Conservation (phyloP, 2,329 filamentous ascomycete genomes). For the Zalaria obscura region DNA sequence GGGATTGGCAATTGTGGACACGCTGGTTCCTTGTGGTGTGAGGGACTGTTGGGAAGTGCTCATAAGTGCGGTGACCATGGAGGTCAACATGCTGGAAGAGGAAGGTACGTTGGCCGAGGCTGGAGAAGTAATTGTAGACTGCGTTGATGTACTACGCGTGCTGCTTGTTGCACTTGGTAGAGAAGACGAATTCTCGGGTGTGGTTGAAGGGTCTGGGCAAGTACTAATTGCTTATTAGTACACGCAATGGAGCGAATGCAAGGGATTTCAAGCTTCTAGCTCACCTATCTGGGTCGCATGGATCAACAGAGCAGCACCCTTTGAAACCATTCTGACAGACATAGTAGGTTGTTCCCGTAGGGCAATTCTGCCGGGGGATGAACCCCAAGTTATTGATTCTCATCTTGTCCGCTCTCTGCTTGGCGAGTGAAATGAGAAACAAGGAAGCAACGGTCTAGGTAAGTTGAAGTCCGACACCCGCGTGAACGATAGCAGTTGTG, state of each 20-base stretch:
- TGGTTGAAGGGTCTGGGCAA: conserved; percentile 7
- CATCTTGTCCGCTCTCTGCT: no score
- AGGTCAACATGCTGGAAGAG: conserved; percentile 2
- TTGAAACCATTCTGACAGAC: conserved; percentile 12
- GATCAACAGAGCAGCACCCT: conserved; percentile 13
- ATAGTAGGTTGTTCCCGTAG: conserved; percentile 9
- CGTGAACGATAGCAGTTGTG: no score
- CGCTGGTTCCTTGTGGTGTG: not conserved
- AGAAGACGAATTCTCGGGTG: not conserved
- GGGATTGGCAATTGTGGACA: no score
- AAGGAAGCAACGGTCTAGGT: no score
- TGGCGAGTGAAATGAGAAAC: no score
- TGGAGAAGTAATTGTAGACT: not conserved
- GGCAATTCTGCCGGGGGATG: conserved; percentile 9
- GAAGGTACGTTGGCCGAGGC: not conserved
- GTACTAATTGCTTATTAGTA: not conserved
- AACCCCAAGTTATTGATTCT: not conserved
- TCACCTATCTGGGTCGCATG: conserved; percentile 9
- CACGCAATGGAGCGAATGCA: no score
- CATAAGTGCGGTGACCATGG: not conserved
- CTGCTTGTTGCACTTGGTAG: not conserved
- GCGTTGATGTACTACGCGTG: not conserved
- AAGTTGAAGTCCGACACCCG: no score
- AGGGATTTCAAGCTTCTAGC: no score
- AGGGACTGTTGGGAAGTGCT: conserved; percentile 3